Percentiles rank a stretch among this genome's conserved stretches.
phyloP scores from a whole-genome alignment of 352 stramenopile genomes.

The Globisporangium apiculatum region DNA sequence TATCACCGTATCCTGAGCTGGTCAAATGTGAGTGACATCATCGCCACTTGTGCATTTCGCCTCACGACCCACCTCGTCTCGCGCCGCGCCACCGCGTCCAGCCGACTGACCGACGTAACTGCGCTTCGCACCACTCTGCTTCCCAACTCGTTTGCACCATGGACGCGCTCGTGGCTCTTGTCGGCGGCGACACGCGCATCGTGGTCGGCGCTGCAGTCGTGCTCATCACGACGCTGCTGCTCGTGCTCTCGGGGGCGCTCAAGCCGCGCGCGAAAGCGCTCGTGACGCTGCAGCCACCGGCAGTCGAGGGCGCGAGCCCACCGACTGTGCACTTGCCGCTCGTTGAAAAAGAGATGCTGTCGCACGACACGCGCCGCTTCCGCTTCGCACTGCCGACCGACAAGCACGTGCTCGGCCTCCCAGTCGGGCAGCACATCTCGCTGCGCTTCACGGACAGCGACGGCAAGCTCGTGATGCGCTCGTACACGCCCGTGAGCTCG shows the following conservation, averaged over 20 bases:
- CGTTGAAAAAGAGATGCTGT: constrained; percentile 88
- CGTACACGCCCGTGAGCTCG: constrained; percentile 95
- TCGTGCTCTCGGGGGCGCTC: constrained; percentile 32
- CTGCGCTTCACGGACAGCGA: constrained; percentile 85
- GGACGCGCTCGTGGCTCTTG: constrained; percentile 35
- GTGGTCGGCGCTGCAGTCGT: constrained; percentile 42
- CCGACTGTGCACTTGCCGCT: constrained; percentile 68
- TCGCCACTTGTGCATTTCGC: constrained; percentile 1
- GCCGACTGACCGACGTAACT: too few species aligned
- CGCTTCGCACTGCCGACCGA: constrained; percentile 87
- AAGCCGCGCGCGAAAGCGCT: constrained; percentile 30
- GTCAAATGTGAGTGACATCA: constrained; percentile 1
- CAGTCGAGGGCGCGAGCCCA: constrained; percentile 22
- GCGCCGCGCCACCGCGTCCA: too few species aligned
- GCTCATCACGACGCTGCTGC: constrained; percentile 30
- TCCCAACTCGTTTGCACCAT: constrained; percentile 13
- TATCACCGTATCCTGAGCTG: too few species aligned
- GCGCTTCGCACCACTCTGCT: neutral
- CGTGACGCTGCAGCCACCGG: constrained; percentile 43
- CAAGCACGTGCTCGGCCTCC: constrained; percentile 86
- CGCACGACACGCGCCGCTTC: constrained; percentile 92
- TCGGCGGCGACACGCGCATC: constrained; percentile 37
- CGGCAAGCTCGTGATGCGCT: constrained; percentile 87
- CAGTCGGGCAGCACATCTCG: constrained; percentile 93
- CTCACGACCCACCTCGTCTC: too few species aligned